Evolutionary conservation across 139 green algal species (phyloP), one percentile per base, ranked within the genome.

Genomic region (Closterium sp.): DNA sequence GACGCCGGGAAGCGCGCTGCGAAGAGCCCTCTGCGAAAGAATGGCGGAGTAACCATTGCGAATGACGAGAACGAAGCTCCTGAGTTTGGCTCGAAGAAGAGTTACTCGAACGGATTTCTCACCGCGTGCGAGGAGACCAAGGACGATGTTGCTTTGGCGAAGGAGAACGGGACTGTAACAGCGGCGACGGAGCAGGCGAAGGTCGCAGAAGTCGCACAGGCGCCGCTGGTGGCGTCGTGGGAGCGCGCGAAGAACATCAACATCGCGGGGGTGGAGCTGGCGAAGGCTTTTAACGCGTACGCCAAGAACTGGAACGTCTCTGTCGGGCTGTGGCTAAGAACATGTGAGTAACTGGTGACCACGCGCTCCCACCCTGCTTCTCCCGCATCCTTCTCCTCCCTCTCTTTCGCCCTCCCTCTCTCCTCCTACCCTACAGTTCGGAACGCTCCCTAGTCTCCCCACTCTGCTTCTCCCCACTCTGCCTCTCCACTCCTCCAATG

Each of bases 291-390:
- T 31, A 34, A 35, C 33, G 19, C 38, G n/a, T 92, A 90, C 32
- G 89, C 91, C n/a, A 33, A 86, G 21, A 64, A 94, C 91, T 94
- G 91, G 91, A 94, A 94, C 83, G 93, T 94, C 83, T 87, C 88
- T 5, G 89, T 93, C 31, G 33, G 87, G 4, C 35, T 90, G 43
- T 94, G 91, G 91, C 91, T 94, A 25, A 34, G 90, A 19, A 64
- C 86, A n/a, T 93, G 90, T 93, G 55, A 76, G 55, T 76, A n/a
- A n/a, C n/a, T n/a, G n/a, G n/a, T n/a, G n/a, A n/a, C n/a, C n/a
- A 92, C 81, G n/a, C 83, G n/a, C n/a, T n/a, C n/a, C n/a, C n/a
- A n/a, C n/a, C n/a, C n/a, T n/a, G n/a, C n/a, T n/a, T n/a, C 28
- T n/a, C 34, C 89, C 35, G 7, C 88, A 34, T 33, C 34, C 85